A percentile compares a stretch with the other conserved stretches of the same genome.
phyloP scores from a whole-genome alignment of 768 basidiomycete species.

The Naganishia vishniacii region DNA sequence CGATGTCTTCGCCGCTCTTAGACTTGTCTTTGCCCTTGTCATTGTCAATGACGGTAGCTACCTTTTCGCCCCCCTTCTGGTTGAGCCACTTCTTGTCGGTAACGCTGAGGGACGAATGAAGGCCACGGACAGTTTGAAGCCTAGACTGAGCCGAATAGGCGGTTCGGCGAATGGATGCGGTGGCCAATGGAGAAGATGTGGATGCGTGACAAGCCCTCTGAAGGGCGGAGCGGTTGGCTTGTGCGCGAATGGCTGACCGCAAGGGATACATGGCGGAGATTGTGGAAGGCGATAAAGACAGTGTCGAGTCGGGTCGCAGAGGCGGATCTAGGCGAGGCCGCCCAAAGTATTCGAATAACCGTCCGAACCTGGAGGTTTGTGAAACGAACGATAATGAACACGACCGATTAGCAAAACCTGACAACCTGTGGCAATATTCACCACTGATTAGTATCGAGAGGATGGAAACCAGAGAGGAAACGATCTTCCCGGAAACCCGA shows the following conservation, averaged over 20 bases:
- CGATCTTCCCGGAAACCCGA: slow-evolving; percentile 9
- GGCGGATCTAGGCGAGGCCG: slow-evolving; percentile 15
- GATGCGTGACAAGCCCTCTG: slow-evolving; percentile 7
- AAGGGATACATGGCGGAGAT: slow-evolving; percentile 10
- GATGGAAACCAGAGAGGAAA: not conserved
- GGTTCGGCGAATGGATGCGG: not conserved
- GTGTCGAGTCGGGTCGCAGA: not conserved
- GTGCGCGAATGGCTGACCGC: slow-evolving; percentile 4
- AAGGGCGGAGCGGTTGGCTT: slow-evolving; percentile 1
- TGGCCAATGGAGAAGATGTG: not conserved
- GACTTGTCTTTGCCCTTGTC: slow-evolving; percentile 11
- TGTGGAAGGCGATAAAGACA: not conserved
- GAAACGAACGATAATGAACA: not conserved
- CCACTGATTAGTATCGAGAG: too few species aligned
- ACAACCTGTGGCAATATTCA: too few species aligned
- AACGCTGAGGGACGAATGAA: slow-evolving; percentile 3
- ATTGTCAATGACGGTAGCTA: not conserved
- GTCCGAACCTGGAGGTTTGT: not conserved
- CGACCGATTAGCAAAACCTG: too few species aligned
- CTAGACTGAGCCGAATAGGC: not conserved
- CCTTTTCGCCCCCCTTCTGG: slow-evolving; percentile 7
- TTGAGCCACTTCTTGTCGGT: slow-evolving; percentile 26
- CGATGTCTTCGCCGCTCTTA: not conserved
- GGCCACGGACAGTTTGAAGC: not conserved
- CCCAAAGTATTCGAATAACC: not conserved